Percentiles rank a stretch among this genome's conserved stretches.
Conservation (phyloP, 192 early-diverging fungal species). For the Coemansia sp. region DNA sequence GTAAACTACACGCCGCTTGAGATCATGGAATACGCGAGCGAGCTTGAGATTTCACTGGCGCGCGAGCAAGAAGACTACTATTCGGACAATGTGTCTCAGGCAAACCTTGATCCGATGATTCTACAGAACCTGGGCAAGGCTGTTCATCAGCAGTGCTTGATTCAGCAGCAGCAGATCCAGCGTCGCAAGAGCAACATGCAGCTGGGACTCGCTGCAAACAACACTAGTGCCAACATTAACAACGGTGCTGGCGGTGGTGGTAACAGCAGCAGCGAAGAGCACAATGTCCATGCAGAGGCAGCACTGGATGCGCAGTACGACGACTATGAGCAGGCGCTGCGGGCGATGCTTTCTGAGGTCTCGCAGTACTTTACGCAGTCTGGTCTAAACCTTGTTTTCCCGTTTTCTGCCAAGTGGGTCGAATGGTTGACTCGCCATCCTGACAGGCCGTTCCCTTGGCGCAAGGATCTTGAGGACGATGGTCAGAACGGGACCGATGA, state of each 20-base stretch:
- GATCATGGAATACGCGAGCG: constrained; percentile 52
- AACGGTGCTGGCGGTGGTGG: constrained; percentile 6
- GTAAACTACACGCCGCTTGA: constrained; percentile 38
- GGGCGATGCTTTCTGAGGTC: constrained; percentile 44
- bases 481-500: constrained; percentile 12
- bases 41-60: constrained; percentile 50
- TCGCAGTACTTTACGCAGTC: constrained; percentile 54
- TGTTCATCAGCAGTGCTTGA: constrained; percentile 44
- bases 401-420: constrained; percentile 52
- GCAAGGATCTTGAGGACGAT: constrained; percentile 49
- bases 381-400: constrained; percentile 44
- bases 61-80: constrained; percentile 55
- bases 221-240: neutral
- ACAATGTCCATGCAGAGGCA: constrained; percentile 8
- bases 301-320: constrained; percentile 18
- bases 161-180: constrained; percentile 46
- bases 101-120: constrained; percentile 40
- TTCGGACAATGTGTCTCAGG: constrained; percentile 39
- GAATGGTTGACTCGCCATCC: constrained; percentile 50
- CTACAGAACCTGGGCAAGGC: constrained; percentile 46
- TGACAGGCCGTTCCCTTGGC: constrained; percentile 50
- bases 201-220: constrained; percentile 23
- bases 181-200: constrained; percentile 57
- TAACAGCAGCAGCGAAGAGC: constrained; percentile 17
- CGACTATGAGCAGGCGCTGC: constrained; percentile 38